phyloP scores from a whole-genome alignment of 1,284 basidiomycete species.

The Xerocomus minutiporus region DNA sequence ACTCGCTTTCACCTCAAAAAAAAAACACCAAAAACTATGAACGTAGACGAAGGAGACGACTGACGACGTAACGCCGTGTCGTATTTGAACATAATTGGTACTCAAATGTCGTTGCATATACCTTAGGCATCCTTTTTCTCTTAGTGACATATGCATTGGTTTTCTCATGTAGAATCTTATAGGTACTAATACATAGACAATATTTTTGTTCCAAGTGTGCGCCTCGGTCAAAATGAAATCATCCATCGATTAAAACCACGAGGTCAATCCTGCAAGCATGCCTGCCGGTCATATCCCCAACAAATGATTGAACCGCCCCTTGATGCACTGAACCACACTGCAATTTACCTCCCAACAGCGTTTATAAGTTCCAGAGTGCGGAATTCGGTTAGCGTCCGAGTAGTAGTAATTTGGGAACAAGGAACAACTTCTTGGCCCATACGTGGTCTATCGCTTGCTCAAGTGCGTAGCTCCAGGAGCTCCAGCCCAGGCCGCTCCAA shows the following conservation, averaged over 20 bases:
- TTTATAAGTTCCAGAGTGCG: too few species aligned
- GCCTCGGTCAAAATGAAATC: too few species aligned
- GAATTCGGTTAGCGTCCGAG: too few species aligned
- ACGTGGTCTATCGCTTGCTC: too few species aligned
- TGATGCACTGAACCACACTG: too few species aligned
- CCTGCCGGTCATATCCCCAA: background rate
- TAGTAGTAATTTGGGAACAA: too few species aligned
- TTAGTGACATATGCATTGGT: background rate
- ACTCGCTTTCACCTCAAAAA: background rate
- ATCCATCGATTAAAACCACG: background rate
- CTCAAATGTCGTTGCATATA: background rate
- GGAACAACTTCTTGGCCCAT: too few species aligned
- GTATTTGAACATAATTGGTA: slow-evolving; percentile 3
- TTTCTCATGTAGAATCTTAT: background rate
- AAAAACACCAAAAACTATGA: background rate
- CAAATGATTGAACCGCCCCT: too few species aligned
- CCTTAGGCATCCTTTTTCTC: background rate
- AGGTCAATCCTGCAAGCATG: background rate
- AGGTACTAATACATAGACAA: background rate
- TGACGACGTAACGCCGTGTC: slow-evolving; percentile 15
- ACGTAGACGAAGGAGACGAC: slow-evolving; percentile 3
- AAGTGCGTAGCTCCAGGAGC: background rate
- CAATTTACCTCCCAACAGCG: too few species aligned
- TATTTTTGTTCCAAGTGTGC: too few species aligned
- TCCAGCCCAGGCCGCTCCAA: background rate